These are phyloP conservation scores for Bisporella sp. DNA, from an alignment of 2,329 filamentous ascomycete genomes.

Conservation along the genomic window DNA sequence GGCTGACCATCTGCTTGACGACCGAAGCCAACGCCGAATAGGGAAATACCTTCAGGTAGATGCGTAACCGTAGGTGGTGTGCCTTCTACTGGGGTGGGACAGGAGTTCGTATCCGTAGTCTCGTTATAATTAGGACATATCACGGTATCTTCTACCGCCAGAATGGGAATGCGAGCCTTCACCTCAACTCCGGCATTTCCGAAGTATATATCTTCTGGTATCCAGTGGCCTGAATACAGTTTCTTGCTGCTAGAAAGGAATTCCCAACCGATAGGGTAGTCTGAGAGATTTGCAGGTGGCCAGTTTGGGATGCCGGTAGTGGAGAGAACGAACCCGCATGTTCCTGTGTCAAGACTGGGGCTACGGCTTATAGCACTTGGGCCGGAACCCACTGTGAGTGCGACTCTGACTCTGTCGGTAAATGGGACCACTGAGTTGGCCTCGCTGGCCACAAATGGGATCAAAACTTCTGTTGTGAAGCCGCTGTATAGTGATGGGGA, in stretches of 20 bases:
- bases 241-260: conserved; percentile 6
- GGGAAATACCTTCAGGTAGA: conserved; percentile 1
- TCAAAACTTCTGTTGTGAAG: too few species aligned
- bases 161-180: conserved; percentile 2
- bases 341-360: conserved; percentile 7
- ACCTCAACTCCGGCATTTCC: neutral
- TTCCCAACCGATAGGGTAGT: conserved; percentile 4
- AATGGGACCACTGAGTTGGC: too few species aligned
- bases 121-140: conserved; percentile 5
- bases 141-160: neutral
- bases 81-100: neutral
- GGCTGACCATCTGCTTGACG: conserved; percentile 7
- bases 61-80: neutral
- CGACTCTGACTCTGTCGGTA: too few species aligned
- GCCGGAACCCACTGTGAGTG: neutral
- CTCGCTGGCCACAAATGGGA: too few species aligned
- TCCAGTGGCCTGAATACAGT: conserved; percentile 6
- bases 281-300: neutral
- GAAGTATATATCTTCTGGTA: conserved; percentile 4
- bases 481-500: too few species aligned
- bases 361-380: neutral
- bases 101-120: neutral
- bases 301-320: conserved; percentile 3
- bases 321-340: conserved; percentile 4
- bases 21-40: conserved; percentile 9